These are phyloP conservation scores for Penicillium sp. DNA, from an alignment of 2,329 filamentous ascomycete species.

Conservation along the genomic window DNA sequence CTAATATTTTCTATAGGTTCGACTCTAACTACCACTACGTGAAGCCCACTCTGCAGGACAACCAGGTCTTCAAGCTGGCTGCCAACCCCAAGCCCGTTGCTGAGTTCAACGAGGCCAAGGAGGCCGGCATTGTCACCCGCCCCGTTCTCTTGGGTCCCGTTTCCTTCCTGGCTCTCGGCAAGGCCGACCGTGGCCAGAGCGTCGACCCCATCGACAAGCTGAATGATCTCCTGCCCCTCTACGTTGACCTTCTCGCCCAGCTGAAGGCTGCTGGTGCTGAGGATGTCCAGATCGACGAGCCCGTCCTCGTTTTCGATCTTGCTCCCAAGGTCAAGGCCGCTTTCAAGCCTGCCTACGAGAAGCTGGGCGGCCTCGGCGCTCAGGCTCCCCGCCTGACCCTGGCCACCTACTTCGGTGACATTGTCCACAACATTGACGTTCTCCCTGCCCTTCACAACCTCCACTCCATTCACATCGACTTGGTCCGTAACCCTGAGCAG, in stretches of 20 bases:
- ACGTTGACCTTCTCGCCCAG: conserved; percentile 85
- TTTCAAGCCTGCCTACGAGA: conserved; percentile 97
- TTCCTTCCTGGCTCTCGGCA: conserved; percentile 94
- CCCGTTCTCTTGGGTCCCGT: conserved; percentile 94
- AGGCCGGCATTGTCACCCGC: conserved; percentile 85
- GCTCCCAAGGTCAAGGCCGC: conserved; percentile 85
- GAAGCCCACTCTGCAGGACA: conserved; percentile 95
- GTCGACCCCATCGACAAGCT: conserved; percentile 92
- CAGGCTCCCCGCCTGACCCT: conserved; percentile 83
- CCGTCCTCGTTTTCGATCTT: conserved; percentile 91
- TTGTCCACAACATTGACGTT: conserved; percentile 96
- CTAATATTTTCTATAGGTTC: conserved; percentile 54
- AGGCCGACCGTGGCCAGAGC: conserved; percentile 92
- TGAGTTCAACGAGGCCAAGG: conserved; percentile 97
- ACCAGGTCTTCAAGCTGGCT: conserved; percentile 89
- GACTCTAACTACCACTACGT: conserved; percentile 99
- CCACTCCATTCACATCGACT: conserved; percentile 86
- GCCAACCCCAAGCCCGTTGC: conserved; percentile 85
- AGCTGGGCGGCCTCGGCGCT: conserved; percentile 64
- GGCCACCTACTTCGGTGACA: conserved; percentile 98
- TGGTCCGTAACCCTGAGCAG: conserved; percentile 98
- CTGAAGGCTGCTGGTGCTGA: conserved; percentile 95
- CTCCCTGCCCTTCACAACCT: conserved; percentile 67
- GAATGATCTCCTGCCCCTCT: conserved; percentile 87
- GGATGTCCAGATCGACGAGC: conserved; percentile 97